Percentiles rank a stretch among this genome's conserved stretches.
These are phyloP conservation scores for Myxozyma sirexii DNA, from an alignment of 805 yeast genomes.

Conservation along the genomic window DNA sequence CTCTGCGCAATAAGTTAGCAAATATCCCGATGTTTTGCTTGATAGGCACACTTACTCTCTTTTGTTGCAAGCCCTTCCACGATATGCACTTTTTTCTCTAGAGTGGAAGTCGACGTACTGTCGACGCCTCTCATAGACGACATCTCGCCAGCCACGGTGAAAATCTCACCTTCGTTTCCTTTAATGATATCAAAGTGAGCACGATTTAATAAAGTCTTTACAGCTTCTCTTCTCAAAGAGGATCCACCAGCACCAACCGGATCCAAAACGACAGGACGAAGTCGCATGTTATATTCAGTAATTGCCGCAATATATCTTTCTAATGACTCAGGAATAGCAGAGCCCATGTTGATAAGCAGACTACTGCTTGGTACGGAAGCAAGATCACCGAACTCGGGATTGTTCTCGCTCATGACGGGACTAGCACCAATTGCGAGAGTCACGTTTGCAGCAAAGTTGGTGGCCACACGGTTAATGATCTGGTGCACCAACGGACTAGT, in stretches of 20 bases:
- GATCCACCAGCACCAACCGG: constrained; percentile 96
- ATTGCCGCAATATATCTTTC: constrained; percentile 56
- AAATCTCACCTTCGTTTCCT: constrained; percentile 84
- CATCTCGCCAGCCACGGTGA: constrained; percentile 55
- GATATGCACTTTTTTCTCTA: constrained; percentile 39
- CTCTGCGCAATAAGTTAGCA: constrained; percentile 27
- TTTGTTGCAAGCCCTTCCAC: constrained; percentile 23
- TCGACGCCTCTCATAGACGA: constrained; percentile 76
- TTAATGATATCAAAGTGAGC: constrained; percentile 68
- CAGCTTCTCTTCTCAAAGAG: constrained; percentile 53
- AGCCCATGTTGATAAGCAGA: constrained; percentile 75
- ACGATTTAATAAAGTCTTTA: constrained; percentile 53
- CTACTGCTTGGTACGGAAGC: constrained; percentile 57
- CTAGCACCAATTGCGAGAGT: constrained; percentile 82
- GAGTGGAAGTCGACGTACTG: constrained; percentile 47
- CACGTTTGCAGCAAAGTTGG: constrained; percentile 84
- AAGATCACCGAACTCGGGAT: constrained; percentile 68
- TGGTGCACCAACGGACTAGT: constrained; percentile 75
- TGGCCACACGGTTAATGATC: constrained; percentile 86
- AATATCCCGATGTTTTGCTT: constrained; percentile 20
- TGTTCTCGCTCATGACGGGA: constrained; percentile 83
- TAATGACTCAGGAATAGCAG: constrained; percentile 52
- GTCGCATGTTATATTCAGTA: constrained; percentile 56
- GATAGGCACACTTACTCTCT: constrained; percentile 16
- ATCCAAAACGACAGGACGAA: constrained; percentile 73